Conservation (phyloP, 768 basidiomycete species). For the Panaeolus papilionaceus region DNA sequence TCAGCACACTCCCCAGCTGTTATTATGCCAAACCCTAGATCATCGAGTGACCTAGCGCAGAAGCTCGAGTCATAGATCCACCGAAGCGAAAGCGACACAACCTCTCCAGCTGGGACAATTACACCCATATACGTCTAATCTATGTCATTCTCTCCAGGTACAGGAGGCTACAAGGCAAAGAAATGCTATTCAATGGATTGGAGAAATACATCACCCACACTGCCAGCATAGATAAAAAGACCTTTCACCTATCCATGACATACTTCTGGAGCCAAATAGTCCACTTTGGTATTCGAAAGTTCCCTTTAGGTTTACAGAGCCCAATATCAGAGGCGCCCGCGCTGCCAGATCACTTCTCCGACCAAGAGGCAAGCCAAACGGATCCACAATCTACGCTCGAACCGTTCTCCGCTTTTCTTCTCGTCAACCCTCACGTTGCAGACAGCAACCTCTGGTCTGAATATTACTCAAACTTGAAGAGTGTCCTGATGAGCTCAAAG, state of each 20-base stretch:
- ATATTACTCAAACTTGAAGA: slow-evolving; percentile 40
- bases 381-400: slow-evolving; percentile 25
- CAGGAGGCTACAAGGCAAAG: slow-evolving; percentile 52
- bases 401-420: slow-evolving; percentile 44
- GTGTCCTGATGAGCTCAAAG: slow-evolving; percentile 47
- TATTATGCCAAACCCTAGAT: slow-evolving; percentile 23
- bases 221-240: slow-evolving; percentile 40
- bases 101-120: slow-evolving; percentile 55
- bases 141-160: slow-evolving; percentile 46
- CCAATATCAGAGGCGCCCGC: neutral
- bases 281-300: slow-evolving; percentile 50
- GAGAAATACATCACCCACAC: slow-evolving; percentile 44
- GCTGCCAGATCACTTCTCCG: neutral
- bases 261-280: slow-evolving; percentile 59
- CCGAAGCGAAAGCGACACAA: slow-evolving; percentile 29
- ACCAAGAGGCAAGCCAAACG: neutral
- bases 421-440: slow-evolving; percentile 47
- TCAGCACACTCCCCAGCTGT: slow-evolving; percentile 2
- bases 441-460: slow-evolving; percentile 49
- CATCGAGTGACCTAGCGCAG: slow-evolving; percentile 33
- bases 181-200: slow-evolving; percentile 49
- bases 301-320: slow-evolving; percentile 27
- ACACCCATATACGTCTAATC: slow-evolving; percentile 52
- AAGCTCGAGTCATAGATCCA: slow-evolving; percentile 45
- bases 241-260: slow-evolving; percentile 55